A percentile compares a stretch with the other conserved stretches of the same genome.
phyloP scores from a whole-genome alignment of 495 filamentous ascomycete genomes.

The Cercophora newfieldiana region DNA sequence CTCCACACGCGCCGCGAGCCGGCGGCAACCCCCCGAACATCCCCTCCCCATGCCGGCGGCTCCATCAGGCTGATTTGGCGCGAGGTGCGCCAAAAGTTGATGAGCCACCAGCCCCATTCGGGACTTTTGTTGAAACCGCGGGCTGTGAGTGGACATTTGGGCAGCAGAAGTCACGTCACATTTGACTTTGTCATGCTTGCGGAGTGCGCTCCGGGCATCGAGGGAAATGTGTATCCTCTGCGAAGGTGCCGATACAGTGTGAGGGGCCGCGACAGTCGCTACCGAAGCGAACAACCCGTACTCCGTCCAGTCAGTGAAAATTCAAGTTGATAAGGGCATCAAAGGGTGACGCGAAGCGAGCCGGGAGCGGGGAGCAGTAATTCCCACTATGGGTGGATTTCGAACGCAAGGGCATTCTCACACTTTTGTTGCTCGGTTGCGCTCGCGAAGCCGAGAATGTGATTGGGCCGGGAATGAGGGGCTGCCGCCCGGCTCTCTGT shows the following conservation, averaged over 20 bases:
- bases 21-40: slow-evolving; percentile 4
- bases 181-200: background rate
- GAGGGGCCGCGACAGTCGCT: background rate
- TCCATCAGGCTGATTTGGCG: slow-evolving; percentile 18
- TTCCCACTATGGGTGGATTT: background rate
- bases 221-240: too few relatives aligned
- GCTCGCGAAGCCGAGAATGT: background rate
- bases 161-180: background rate
- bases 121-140: background rate
- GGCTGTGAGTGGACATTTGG: background rate
- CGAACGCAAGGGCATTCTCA: background rate
- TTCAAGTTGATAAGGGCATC: background rate
- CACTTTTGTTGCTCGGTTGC: background rate
- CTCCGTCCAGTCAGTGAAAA: background rate
- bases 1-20: slow-evolving; percentile 6
- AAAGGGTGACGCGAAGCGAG: background rate
- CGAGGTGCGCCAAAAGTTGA: slow-evolving; percentile 12
- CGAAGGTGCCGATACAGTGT: background rate
- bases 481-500: background rate
- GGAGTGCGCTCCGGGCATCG: background rate
- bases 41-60: slow-evolving; percentile 15
- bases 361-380: background rate
- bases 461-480: background rate
- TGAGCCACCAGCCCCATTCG: slow-evolving; percentile 8
- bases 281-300: background rate